Base-by-base conservation (phyloP, 768 basidiomycete species). In the Tricholoma sp. region DNA sequence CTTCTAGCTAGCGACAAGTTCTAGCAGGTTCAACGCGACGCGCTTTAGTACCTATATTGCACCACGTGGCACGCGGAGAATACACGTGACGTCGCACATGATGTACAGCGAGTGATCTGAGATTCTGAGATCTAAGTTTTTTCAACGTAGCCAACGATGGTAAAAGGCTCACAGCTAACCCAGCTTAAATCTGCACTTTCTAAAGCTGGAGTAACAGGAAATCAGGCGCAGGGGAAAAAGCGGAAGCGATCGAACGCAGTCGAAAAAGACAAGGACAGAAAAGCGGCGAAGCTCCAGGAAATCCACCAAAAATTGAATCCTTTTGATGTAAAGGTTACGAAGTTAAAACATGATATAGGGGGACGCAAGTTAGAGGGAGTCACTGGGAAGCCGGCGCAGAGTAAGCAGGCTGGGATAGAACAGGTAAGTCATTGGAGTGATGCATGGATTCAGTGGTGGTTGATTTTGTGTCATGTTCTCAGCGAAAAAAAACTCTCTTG, bases 321-420 rank as follows among this genome's bases (percentile, higher is more conserved):
- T 17, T 99, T 99, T 70, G 96, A 99, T 69, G 80, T 86, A 64
- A 91, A 94, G 62, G 89, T 94, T 66, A 95, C 90, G 7, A 92
- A 89, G 69, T 79, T 92, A 41, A 95, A 94, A 74, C 91, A 95
- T 68, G 89, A 94, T 71, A 91, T 97, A 17, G 94, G 91, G 4
- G 94, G 95, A 2, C 74, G 94, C 45, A 91, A 85, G 63, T 71
- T 95, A 28, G 93, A 91, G 63, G 96, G 94, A 41, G 80, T 85
- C 0, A 77, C 74, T 7, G 96, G 96, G 15, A 82, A 82, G 60
- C 96, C 96, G 50, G 89, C 92, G 6, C 83, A 87, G 68, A 92
- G 89, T 68, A 93, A 94, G 67, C 89, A 93, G 66, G 89, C 88
- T 50, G 95, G 94, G 12, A 77, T 98, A 54, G 92, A 97, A 65